A percentile compares a stretch with the other conserved stretches of the same genome.
phyloP scores from a whole-genome alignment of 2,329 filamentous ascomycete genomes.

The Xylaria sp. region DNA sequence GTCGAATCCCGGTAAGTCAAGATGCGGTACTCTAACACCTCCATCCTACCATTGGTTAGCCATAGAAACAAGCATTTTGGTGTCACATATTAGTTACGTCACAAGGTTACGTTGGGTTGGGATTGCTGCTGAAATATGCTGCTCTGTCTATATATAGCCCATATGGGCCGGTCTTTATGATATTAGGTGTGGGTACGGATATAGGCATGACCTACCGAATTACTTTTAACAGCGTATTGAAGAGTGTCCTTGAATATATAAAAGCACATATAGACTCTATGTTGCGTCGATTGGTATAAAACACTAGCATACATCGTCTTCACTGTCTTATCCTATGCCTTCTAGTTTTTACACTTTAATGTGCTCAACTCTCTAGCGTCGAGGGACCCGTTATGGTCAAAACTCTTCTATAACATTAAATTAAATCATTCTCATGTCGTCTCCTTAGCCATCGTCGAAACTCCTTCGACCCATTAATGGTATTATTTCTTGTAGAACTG shows the following conservation, averaged over 20 bases:
- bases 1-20: background rate
- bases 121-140: background rate
- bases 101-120: slow-evolving; percentile 16
- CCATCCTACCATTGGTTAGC: background rate
- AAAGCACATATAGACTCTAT: background rate
- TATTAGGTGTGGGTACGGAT: background rate
- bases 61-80: slow-evolving; percentile 13
- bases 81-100: slow-evolving; percentile 13
- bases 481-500: too few species aligned
- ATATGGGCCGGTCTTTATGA: background rate
- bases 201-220: background rate
- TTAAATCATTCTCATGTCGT: background rate
- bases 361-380: background rate
- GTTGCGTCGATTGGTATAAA: background rate
- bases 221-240: too few species aligned
- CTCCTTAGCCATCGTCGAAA: too few species aligned
- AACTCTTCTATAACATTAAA: background rate
- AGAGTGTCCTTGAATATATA: background rate
- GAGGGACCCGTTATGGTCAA: background rate
- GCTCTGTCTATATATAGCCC: slow-evolving; percentile 5
- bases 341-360: background rate
- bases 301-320: background rate
- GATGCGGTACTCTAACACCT: background rate
- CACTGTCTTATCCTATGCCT: background rate
- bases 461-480: too few species aligned